phyloP scores from a whole-genome alignment of 1,139 yeast species.

The Saccharomyces pastorianus region DNA sequence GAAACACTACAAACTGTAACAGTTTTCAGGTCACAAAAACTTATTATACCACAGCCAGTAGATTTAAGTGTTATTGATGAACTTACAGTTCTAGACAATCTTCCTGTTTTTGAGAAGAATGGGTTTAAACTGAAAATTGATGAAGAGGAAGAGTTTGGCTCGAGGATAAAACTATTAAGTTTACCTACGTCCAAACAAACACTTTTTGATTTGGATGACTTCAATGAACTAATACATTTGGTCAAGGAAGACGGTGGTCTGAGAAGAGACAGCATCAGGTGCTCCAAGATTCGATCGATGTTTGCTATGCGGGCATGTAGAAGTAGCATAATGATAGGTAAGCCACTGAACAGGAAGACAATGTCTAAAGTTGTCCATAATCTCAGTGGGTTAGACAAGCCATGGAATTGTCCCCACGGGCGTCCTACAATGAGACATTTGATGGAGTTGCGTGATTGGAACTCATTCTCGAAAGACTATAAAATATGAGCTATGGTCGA shows the following conservation, averaged over 20 bases:
- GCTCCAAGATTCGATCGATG: constrained; percentile 73
- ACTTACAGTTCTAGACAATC: constrained; percentile 53
- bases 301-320: constrained; percentile 95
- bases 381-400: constrained; percentile 69
- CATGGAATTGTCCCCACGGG: constrained; percentile 99
- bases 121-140: constrained; percentile 58
- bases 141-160: constrained; percentile 47
- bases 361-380: constrained; percentile 66
- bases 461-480: constrained; percentile 39
- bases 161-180: constrained; percentile 47
- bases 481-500: constrained; percentile 7
- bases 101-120: constrained; percentile 51
- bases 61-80: constrained; percentile 76
- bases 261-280: constrained; percentile 41
- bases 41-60: constrained; percentile 57
- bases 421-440: constrained; percentile 93
- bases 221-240: constrained; percentile 64
- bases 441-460: constrained; percentile 50
- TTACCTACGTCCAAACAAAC: constrained; percentile 69
- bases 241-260: constrained; percentile 39
- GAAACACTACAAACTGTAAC: constrained; percentile 56
- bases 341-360: constrained; percentile 43
- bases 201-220: constrained; percentile 58
- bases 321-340: constrained; percentile 89
- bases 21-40: constrained; percentile 55